Base-by-base conservation (phyloP, 148 eudicot species). In the Tetragonia tetragonoides region DNA sequence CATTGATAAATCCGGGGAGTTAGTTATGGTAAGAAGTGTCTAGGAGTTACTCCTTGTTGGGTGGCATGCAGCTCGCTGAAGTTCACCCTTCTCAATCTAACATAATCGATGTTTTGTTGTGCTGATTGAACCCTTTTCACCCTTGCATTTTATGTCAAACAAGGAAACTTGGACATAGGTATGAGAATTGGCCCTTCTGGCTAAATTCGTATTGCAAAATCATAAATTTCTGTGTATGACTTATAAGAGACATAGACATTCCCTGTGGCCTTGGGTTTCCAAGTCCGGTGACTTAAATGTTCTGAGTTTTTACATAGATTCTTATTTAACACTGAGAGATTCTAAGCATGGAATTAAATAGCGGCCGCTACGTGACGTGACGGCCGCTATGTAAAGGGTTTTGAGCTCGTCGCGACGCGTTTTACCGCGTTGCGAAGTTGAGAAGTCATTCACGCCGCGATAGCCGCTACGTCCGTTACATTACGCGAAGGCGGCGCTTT, bases 121-220 rank as follows among this genome's bases (percentile, higher is more conserved):
- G 61, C 24, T 56, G 65, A 18, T 74, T 67, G 18, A 49, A 65
- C 62, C 49, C 71, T 65, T 34, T 75, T 41, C 28, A 15, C 60
- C 12, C 15, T 18, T 15, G 42, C 46, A 39, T 0, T 10, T 7
- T 10, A 0, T 68, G 53, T 68, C 49, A 16, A 24, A 24, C 11
- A 18, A 64, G 16, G 49, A 41, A 51, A 40, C 11, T 57, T 57
- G 67, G 54, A 18, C 18, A 39, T 68, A 41, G 61, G 23, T 8
- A 20, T 68, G 57, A 18, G 11, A 41, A 47, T 42, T 54, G 49
- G 40, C 66, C 14, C 41, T 70, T 28, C 3, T n/a, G 39, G 64
- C 61, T 47, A 21, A 34, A 47, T 44, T 7, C 49, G 18, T 49
- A n/a, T 65, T 21, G 51, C 7, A 64, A 6, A 28, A 21, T 5